Base-by-base conservation (phyloP, 805 yeast species). In the Starmerella riodocensis region DNA sequence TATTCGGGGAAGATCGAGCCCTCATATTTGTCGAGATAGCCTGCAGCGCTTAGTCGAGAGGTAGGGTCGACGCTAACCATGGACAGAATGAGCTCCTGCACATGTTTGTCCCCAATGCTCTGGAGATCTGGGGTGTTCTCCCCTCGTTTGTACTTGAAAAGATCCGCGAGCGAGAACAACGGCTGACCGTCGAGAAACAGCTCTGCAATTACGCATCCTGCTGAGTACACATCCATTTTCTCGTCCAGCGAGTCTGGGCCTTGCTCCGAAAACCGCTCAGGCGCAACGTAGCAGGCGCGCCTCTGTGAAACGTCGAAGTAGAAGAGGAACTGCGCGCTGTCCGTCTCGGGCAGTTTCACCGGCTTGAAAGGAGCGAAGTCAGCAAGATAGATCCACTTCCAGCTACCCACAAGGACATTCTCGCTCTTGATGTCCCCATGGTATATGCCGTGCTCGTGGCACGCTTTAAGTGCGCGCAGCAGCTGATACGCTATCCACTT, bases 401-500 rank as follows among this genome's bases (percentile, higher is more conserved):
- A 82, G 22, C 88, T 73, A 1, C 93, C 79, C 4, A 85, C 76
- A 39, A 91, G 61, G 12, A 91, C 70, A 57, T 91, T 91, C 58
- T 91, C 98, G 0, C 88, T 66, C 60, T 91, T 86, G 46, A 91
- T 68, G 62, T 91, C 97, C 6, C 98, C 97, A 58, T 91, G 98
- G 40, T 63, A 70, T 4, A 85, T 66, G 8, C 64, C 69, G 14
- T 63, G 53, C 4, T 62, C 63, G 55, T 91, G 97, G 40, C 86
- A 67, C 36, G 71, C 70, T 1, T 67, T 62, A 25, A 86, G 51
- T 0, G 78, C 71, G n/a, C 67, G 64, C 22, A 91, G 55, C 41
- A 88, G 58, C 58, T 91, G 98, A 54, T 74, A 91, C 4, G 76
- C 73, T 26, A 88, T 67, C 80, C 95, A 91, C 48, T 69, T 69